These are phyloP conservation scores for Turnera subulata DNA, from an alignment of 345 rosid species.

Conservation along the genomic window DNA sequence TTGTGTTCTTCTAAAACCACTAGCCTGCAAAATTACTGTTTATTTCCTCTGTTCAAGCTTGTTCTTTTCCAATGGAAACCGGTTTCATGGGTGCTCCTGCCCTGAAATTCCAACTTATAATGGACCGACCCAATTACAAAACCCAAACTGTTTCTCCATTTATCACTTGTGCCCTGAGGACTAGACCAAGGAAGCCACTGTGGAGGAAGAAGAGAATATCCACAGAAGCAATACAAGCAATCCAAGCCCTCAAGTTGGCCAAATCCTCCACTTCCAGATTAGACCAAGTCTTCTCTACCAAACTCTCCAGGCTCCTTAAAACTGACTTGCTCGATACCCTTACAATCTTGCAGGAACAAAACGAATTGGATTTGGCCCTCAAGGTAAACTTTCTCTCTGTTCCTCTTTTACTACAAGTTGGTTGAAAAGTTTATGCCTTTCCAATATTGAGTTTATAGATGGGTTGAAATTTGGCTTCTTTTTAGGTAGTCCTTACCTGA, in stretches of 20 bases:
- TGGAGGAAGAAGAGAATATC: slow-evolving; percentile 49
- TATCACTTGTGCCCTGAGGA: slow-evolving; percentile 44
- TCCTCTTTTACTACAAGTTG: too few relatives aligned
- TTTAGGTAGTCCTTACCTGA: slow-evolving; percentile 19
- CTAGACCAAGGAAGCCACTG: slow-evolving; percentile 24
- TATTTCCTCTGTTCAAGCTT: too few relatives aligned
- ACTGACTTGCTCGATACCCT: slow-evolving; percentile 47
- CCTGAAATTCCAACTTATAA: slow-evolving; percentile 14
- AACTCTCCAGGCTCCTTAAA: slow-evolving; percentile 51
- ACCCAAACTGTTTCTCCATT: slow-evolving; percentile 2
- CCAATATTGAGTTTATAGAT: not conserved
- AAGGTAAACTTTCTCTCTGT: slow-evolving; percentile 25
- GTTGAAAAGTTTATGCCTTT: not conserved
- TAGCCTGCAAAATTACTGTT: too few relatives aligned
- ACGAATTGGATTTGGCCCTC: slow-evolving; percentile 46
- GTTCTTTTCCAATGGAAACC: too few relatives aligned
- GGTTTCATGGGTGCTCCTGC: not conserved
- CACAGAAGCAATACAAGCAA: slow-evolving; percentile 53
- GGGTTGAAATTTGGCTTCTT: not conserved
- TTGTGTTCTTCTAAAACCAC: too few relatives aligned
- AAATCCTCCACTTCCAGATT: slow-evolving; percentile 36
- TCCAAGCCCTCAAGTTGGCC: slow-evolving; percentile 55
- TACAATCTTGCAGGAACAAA: slow-evolving; percentile 44
- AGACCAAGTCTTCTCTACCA: slow-evolving; percentile 24
- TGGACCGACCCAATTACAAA: not conserved